Percentiles rank a stretch among this genome's conserved stretches.
Conservation (phyloP, 1,284 basidiomycete genomes). For the Tilletiopsis washingtonensis region DNA sequence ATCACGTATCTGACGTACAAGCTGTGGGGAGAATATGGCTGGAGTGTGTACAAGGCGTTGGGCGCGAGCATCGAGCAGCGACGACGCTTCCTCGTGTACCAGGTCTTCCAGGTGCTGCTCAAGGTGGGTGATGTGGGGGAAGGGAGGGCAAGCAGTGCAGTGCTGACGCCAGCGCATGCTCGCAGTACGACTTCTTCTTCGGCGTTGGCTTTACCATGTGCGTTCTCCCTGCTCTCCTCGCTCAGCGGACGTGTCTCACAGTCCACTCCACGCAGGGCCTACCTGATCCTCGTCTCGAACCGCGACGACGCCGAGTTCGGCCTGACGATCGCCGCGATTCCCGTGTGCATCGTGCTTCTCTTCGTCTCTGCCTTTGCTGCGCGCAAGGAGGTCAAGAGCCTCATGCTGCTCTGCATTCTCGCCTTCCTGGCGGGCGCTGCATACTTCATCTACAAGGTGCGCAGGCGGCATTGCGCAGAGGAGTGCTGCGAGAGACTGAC, state of each 20-base stretch:
- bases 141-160: not conserved
- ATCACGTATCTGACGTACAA: slow-evolving; percentile 19
- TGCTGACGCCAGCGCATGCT: no score
- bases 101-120: slow-evolving; percentile 37
- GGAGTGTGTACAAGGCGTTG: slow-evolving; percentile 36
- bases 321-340: slow-evolving; percentile 36
- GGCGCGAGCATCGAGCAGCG: slow-evolving; percentile 28
- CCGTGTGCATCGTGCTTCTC: slow-evolving; percentile 23
- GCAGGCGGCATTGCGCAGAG: not conserved
- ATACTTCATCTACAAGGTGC: slow-evolving; percentile 19
- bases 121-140: slow-evolving; percentile 11
- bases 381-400: slow-evolving; percentile 19
- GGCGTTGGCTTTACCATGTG: no score
- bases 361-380: slow-evolving; percentile 31
- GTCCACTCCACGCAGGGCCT: no score
- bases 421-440: slow-evolving; percentile 25
- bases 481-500: slow-evolving; percentile 13
- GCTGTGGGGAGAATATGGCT: slow-evolving; percentile 37
- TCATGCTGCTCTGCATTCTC: slow-evolving; percentile 28
- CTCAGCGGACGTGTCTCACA: no score
- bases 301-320: slow-evolving; percentile 27
- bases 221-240: not conserved
- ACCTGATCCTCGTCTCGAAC: slow-evolving; percentile 32
- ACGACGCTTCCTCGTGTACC: slow-evolving; percentile 32
- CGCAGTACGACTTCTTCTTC: no score